Conservation (phyloP, 768 basidiomycete genomes). For the Galerina marginata region DNA sequence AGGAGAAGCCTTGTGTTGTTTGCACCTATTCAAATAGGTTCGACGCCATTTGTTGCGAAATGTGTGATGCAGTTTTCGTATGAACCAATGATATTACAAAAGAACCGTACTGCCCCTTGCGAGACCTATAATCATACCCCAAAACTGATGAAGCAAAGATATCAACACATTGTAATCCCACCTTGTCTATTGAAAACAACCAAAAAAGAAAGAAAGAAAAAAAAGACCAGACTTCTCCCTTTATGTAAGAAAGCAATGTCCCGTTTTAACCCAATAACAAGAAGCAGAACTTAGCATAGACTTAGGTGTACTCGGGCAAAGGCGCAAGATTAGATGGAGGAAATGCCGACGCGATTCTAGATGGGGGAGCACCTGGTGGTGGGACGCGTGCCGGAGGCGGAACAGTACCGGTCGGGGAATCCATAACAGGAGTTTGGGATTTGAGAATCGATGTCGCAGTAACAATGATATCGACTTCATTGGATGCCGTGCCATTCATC, state of each 20-base stretch:
- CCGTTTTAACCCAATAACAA: slow-evolving; percentile 26
- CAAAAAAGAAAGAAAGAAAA: slow-evolving; percentile 19
- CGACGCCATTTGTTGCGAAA: slow-evolving; percentile 46
- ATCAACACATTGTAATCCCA: slow-evolving; percentile 1
- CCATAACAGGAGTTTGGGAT: slow-evolving; percentile 40
- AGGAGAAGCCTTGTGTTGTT: slow-evolving; percentile 49
- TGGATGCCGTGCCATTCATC: slow-evolving; percentile 71
- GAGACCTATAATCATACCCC: slow-evolving; percentile 3
- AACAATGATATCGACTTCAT: slow-evolving; percentile 82
- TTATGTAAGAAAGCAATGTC: slow-evolving; percentile 22
- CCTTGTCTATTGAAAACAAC: slow-evolving; percentile 26
- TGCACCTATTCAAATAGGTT: slow-evolving; percentile 66
- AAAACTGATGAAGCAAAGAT: slow-evolving; percentile 8
- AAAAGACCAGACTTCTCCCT: slow-evolving; percentile 13
- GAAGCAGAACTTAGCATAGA: slow-evolving; percentile 26
- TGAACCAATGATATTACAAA: slow-evolving; percentile 21
- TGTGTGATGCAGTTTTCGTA: slow-evolving; percentile 52
- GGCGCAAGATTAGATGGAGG: slow-evolving; percentile 40
- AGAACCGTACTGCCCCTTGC: slow-evolving; percentile 5
- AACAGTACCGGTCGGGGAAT: slow-evolving; percentile 24
- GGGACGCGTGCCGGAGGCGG: slow-evolving; percentile 19
- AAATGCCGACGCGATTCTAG: slow-evolving; percentile 26
- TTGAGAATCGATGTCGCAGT: slow-evolving; percentile 63
- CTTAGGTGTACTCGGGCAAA: slow-evolving; percentile 48
- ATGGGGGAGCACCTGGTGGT: slow-evolving; percentile 23